These are phyloP conservation scores for Neonectria sp. DNA, from an alignment of 2,329 filamentous ascomycete species.

Conservation along the genomic window DNA sequence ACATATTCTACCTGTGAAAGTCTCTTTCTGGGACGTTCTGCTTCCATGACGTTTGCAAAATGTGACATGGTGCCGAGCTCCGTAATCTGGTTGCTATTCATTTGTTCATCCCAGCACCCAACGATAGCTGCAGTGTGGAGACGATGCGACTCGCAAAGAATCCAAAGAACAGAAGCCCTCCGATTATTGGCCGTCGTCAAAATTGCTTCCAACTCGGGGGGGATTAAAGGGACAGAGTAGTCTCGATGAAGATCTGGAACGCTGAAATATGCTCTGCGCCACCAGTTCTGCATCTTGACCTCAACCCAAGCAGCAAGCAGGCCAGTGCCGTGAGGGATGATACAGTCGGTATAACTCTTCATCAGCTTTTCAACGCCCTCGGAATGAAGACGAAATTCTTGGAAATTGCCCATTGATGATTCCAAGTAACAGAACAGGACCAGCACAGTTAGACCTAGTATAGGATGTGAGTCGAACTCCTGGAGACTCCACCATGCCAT, in stretches of 20 bases:
- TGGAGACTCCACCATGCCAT: conserved; percentile 13
- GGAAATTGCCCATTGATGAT: conserved; percentile 44
- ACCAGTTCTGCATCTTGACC: conserved; percentile 43
- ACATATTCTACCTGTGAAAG: not conserved
- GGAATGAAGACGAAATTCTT: conserved; percentile 35
- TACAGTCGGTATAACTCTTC: not conserved
- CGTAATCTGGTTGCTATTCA: rapidly evolving
- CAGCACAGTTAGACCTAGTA: conserved; percentile 26
- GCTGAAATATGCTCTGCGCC: conserved; percentile 42
- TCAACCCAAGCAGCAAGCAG: conserved; percentile 37
- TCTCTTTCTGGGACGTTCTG: not conserved
- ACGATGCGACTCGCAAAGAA: conserved; percentile 29
- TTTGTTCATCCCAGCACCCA: conserved; percentile 3
- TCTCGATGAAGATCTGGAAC: conserved; percentile 32
- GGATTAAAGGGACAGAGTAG: not conserved
- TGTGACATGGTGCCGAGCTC: no score
- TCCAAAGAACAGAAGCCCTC: conserved; percentile 14
- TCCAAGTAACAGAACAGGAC: conserved; percentile 43
- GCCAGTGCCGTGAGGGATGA: not conserved
- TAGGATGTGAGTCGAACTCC: not conserved
- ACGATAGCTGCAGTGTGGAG: conserved; percentile 14
- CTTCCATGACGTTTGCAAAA: not conserved
- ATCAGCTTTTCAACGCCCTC: conserved; percentile 20
- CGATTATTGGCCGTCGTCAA: not conserved
- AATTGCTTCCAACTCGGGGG: not conserved